These are phyloP conservation scores for Globisporangium takayamanum DNA, from an alignment of 352 stramenopile genomes.

Conservation along the genomic window DNA sequence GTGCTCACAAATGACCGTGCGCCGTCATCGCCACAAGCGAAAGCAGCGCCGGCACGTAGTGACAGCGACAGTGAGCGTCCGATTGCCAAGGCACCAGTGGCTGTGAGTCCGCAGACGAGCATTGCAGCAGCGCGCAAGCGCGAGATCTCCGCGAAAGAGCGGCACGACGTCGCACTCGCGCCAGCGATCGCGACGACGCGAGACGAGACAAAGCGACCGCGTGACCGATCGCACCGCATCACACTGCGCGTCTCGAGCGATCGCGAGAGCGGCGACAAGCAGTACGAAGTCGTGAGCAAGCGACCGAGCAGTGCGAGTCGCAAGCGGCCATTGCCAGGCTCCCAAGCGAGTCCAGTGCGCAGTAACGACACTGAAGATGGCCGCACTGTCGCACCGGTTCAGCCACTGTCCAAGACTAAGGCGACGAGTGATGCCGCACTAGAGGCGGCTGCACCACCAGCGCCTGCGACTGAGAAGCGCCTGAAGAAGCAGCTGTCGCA, in stretches of 20 bases:
- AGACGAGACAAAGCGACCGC: neutral
- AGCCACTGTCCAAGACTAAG: neutral
- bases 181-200: neutral
- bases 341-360: too few species aligned
- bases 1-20: neutral
- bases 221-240: neutral
- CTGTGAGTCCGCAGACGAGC: neutral
- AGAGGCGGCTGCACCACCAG: neutral
- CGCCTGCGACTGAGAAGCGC: neutral
- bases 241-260: neutral
- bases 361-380: neutral
- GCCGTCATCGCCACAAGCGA: too few species aligned
- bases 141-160: conserved; percentile 10
- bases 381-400: neutral
- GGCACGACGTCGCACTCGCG: neutral
- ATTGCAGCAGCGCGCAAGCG: neutral
- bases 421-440: neutral
- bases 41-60: too few species aligned
- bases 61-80: too few species aligned
- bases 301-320: conserved; percentile 6
- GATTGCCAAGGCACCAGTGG: too few species aligned
- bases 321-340: conserved; percentile 10
- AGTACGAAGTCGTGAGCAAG: neutral
- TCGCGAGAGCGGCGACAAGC: neutral
- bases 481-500: conserved; percentile 3